Percentiles rank a stretch among this genome's conserved stretches.
Conservation (phyloP, 208 protist species). For the Trypanosoma grayi region DNA sequence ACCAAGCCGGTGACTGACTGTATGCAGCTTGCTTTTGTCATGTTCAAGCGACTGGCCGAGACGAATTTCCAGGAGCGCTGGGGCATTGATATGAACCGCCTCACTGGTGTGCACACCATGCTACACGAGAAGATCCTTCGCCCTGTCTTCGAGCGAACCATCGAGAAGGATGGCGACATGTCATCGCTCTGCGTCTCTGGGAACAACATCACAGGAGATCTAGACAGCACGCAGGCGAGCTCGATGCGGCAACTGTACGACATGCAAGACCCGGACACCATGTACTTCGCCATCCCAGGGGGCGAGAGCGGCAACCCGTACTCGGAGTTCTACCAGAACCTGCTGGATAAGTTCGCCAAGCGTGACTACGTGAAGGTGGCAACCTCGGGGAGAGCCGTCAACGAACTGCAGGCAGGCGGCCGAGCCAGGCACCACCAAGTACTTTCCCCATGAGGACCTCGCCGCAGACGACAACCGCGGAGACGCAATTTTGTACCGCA, state of each 20-base stretch:
- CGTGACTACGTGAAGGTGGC: conserved; percentile 37
- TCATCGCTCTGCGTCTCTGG: conserved; percentile 47
- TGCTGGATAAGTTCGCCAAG: conserved; percentile 36
- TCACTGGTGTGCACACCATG: conserved; percentile 45
- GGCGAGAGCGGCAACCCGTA: conserved; percentile 66
- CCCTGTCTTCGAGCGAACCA: conserved; percentile 47
- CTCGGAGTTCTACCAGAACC: conserved; percentile 54
- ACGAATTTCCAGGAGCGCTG: conserved; percentile 32
- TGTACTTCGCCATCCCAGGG: conserved; percentile 45
- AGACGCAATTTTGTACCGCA: too few relatives aligned
- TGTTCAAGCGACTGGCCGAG: conserved; percentile 31
- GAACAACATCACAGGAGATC: conserved; percentile 29
- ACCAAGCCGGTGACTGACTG: conserved; percentile 22
- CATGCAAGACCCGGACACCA: conserved; percentile 28
- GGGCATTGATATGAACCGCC: conserved; percentile 54
- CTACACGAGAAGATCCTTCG: conserved; percentile 30
- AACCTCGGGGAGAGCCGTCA: not conserved
- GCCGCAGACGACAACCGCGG: too few relatives aligned
- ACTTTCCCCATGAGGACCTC: too few relatives aligned
- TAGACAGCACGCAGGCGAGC: conserved; percentile 42
- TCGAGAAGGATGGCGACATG: conserved; percentile 48
- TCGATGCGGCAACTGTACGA: conserved; percentile 60
- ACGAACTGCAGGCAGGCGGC: not conserved
- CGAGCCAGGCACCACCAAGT: not conserved
- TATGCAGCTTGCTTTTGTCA: conserved; percentile 25